These are phyloP conservation scores for Tolypocladium album DNA, from an alignment of 2,329 filamentous ascomycete species.

Conservation along the genomic window DNA sequence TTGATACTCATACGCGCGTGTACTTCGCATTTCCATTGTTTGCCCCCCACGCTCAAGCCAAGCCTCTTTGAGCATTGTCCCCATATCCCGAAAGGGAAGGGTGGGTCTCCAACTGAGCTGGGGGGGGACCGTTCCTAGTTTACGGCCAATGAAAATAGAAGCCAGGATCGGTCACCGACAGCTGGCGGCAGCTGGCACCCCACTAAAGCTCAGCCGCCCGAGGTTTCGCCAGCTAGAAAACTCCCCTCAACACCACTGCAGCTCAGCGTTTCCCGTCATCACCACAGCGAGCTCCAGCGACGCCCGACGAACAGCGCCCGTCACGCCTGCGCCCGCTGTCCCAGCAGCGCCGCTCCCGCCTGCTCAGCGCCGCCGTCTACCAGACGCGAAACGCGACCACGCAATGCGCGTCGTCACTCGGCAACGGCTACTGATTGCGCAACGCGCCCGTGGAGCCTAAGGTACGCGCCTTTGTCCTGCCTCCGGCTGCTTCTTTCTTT, in stretches of 20 bases:
- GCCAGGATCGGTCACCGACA: too few species aligned
- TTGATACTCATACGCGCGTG: too few species aligned
- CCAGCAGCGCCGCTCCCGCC: not conserved
- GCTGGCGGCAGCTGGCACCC: not conserved
- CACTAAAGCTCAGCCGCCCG: not conserved
- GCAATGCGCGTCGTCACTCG: not conserved
- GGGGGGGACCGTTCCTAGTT: too few species aligned
- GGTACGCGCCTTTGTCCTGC: not conserved
- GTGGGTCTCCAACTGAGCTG: too few species aligned
- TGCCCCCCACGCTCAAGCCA: too few species aligned
- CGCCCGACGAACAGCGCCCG: constrained; percentile 2
- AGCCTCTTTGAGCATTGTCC: too few species aligned
- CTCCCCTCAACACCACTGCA: constrained; percentile 4
- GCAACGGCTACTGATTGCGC: not conserved
- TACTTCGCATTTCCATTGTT: too few species aligned
- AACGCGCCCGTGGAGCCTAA: not conserved
- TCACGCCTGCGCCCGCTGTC: constrained; percentile 1
- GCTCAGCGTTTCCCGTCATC: not conserved
- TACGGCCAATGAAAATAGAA: not conserved
- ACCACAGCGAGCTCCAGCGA: constrained; percentile 2
- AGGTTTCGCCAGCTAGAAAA: constrained; percentile 7
- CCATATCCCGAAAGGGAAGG: too few species aligned
- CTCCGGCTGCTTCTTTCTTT: not conserved
- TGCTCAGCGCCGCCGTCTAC: not conserved
- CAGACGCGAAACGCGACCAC: not conserved